Evolutionary conservation across 169 alveolate genomes (phyloP).

Genomic region (Eimeria nieschulzi): DNA sequence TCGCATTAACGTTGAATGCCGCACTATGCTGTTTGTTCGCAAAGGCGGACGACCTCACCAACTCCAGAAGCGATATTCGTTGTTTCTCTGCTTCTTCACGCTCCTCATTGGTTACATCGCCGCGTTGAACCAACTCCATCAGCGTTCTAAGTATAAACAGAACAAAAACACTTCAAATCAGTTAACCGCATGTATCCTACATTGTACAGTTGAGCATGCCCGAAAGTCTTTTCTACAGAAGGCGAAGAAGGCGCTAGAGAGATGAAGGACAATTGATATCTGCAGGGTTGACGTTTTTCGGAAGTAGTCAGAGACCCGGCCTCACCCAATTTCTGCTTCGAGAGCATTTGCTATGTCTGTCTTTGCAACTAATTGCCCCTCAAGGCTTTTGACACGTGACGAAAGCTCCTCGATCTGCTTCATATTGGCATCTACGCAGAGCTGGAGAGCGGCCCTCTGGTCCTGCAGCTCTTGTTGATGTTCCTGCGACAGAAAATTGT

Average conservation of each 20-base stretch:
- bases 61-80: not conserved
- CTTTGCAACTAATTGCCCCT: slow-evolving; percentile 38
- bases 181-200: no score
- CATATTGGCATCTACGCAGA: slow-evolving; percentile 23
- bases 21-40: not conserved
- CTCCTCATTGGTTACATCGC: not conserved
- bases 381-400: slow-evolving; percentile 33
- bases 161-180: no score
- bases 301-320: no score
- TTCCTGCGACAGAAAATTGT: slow-evolving; percentile 11
- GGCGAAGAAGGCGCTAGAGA: no score
- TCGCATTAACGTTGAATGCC: not conserved
- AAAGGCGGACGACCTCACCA: slow-evolving; percentile 13
- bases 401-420: slow-evolving; percentile 49
- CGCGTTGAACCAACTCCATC: slow-evolving; percentile 16
- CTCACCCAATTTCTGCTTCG: slow-evolving; percentile 24
- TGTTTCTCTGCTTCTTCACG: slow-evolving; percentile 47
- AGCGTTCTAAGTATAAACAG: slow-evolving; percentile 14
- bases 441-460: slow-evolving; percentile 7
- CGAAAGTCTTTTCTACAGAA: no score
- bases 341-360: slow-evolving; percentile 30
- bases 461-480: slow-evolving; percentile 14
- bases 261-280: no score
- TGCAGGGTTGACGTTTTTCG: no score
- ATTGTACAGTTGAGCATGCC: no score